Percentiles rank a stretch among this genome's conserved stretches.
phyloP scores from a whole-genome alignment of 257 asterid genomes.

The Ballota nigra region DNA sequence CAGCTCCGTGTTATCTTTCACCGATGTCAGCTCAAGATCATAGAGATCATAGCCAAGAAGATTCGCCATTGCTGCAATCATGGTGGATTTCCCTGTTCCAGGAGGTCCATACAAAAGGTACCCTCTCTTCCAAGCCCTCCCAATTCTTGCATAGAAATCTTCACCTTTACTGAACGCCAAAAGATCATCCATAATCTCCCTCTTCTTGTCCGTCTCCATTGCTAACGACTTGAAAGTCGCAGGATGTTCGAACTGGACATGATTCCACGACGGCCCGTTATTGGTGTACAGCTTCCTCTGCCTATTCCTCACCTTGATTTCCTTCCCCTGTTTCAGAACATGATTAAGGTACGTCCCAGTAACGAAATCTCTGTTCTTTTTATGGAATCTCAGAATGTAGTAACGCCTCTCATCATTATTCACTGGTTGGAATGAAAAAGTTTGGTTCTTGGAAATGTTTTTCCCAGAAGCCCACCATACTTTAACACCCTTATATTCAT shows the following conservation, averaged over 20 bases:
- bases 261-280: conserved; percentile 29
- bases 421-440: conserved; percentile 21
- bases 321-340: conserved; percentile 27
- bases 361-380: conserved; percentile 14
- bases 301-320: conserved; percentile 20
- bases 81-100: conserved; percentile 40
- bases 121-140: conserved; percentile 36
- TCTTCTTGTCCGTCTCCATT: conserved; percentile 31
- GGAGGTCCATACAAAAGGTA: conserved; percentile 39
- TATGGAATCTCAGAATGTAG: conserved; percentile 28
- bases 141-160: conserved; percentile 25
- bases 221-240: conserved; percentile 33
- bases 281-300: conserved; percentile 39
- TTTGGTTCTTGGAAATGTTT: conserved; percentile 26
- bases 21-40: conserved; percentile 37
- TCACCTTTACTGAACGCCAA: conserved; percentile 20
- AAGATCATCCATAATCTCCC: conserved; percentile 24
- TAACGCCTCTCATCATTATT: conserved; percentile 28
- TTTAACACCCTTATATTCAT: conserved; percentile 22
- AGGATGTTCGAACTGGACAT: conserved; percentile 33
- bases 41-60: conserved; percentile 33
- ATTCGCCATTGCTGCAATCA: conserved; percentile 40
- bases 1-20: conserved; percentile 34
- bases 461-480: conserved; percentile 40
- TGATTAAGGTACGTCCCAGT: conserved; percentile 18